These are phyloP conservation scores for Paramyrothecium roridum DNA, from an alignment of 2,329 filamentous ascomycete genomes.

Conservation along the genomic window DNA sequence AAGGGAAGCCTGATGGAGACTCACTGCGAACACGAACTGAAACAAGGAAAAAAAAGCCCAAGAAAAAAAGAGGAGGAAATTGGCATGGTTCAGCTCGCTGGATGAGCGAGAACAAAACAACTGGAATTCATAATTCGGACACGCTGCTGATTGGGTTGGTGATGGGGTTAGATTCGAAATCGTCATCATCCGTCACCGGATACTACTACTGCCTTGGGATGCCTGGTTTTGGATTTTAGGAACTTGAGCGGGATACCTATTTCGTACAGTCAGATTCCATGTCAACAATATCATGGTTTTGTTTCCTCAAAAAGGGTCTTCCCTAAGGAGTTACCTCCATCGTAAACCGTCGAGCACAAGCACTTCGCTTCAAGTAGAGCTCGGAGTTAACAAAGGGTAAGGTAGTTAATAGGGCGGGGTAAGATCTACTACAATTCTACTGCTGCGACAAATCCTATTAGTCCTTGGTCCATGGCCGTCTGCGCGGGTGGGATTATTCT, in stretches of 20 bases:
- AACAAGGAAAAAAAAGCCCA: background rate
- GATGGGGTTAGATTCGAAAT: constrained; percentile 35
- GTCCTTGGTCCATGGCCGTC: too few species aligned
- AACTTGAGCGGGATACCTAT: background rate
- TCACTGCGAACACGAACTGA: background rate
- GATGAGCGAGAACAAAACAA: background rate
- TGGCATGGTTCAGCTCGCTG: background rate
- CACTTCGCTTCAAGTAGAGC: too few species aligned
- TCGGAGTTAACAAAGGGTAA: too few species aligned
- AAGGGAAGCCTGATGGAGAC: background rate
- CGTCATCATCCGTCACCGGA: constrained; percentile 39
- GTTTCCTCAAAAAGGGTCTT: background rate
- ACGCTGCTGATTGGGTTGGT: constrained; percentile 15
- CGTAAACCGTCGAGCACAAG: too few species aligned
- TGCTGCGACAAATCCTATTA: too few species aligned
- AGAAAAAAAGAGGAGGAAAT: background rate
- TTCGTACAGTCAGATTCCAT: background rate
- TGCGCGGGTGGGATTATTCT: too few species aligned
- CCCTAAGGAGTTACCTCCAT: too few species aligned
- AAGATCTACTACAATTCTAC: too few species aligned
- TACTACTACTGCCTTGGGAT: constrained; percentile 13
- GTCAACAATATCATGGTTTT: background rate
- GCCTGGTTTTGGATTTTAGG: background rate
- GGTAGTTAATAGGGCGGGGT: too few species aligned
- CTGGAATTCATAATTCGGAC: background rate